phyloP scores from a whole-genome alignment of 768 basidiomycete genomes.

The Pleurotus sapidus region DNA sequence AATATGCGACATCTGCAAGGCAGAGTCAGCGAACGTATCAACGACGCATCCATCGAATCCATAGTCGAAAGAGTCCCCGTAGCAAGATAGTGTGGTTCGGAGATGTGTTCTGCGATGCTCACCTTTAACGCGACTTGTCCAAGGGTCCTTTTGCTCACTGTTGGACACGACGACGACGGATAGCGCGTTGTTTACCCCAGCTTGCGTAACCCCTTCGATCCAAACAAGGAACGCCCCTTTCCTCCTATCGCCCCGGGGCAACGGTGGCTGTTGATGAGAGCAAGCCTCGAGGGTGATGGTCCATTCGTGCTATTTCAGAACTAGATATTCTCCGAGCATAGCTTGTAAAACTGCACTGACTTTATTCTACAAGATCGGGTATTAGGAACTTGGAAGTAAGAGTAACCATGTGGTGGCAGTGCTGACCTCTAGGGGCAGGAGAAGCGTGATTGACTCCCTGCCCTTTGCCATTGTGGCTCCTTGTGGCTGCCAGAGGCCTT shows the following conservation, averaged over 20 bases:
- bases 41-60: background rate
- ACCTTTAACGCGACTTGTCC: conserved; percentile 25
- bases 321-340: too few species aligned
- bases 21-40: background rate
- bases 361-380: too few species aligned
- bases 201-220: conserved; percentile 18
- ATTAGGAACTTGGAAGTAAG: too few species aligned
- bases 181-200: conserved; percentile 25
- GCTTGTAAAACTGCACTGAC: too few species aligned
- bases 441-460: conserved; percentile 12
- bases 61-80: background rate
- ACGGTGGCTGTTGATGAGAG: too few species aligned
- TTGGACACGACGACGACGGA: conserved; percentile 30
- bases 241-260: too few species aligned
- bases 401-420: too few species aligned
- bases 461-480: conserved; percentile 10
- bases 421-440: too few species aligned
- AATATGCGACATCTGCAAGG: conserved; percentile 72
- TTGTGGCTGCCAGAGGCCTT: background rate
- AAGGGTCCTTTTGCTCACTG: conserved; percentile 32
- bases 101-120: conserved; percentile 10
- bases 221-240: conserved; percentile 14
- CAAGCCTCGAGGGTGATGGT: too few species aligned
- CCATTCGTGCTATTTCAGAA: too few species aligned
- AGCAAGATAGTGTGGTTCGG: background rate